Evolutionary conservation across 345 rosid genomes (phyloP), one percentile per base, ranked within the genome.

Genomic region (Eucalyptus curtisii): DNA sequence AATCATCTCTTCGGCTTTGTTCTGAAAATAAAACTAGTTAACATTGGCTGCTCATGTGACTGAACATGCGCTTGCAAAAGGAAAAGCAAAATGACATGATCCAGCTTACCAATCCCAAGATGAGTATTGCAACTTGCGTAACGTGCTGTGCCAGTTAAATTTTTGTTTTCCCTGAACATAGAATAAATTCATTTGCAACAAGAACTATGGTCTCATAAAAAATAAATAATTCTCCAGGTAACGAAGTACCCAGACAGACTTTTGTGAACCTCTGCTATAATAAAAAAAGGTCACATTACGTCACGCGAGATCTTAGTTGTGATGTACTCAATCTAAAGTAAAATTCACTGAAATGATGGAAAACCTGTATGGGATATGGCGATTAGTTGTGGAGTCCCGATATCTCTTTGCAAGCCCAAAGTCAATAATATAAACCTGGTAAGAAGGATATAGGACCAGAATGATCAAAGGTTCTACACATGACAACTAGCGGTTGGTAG

Each of bases 391-490:
- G 40, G 96, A 87, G 82, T 95, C 98, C 76, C 96, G 92, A 47
- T 94, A 95, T 94, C 96, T 91, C 92, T 95, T 95, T n/a, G 98
- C 96, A 90, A 95, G 96, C 87, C 98, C 98, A 93, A 93, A 96
- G 91, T 96, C 98, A 88, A 95, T 95, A 40, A 95, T 91, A 89
- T 94, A 93, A 85, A 95, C 98, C 96, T 95, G 92, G 47, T 40
- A 40, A 76, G 84, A 76, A 76, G 84, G 47, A 76, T 40, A 76
- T 76, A 40, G 84, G 30, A 40, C 47, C 47, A 76, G 84, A 76
- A 76, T 76, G 84, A 76, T 76, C 47, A 40, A 76, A 76, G 44
- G 81, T 76, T 10, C 42, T 40, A 76, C 42, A 76, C 47, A 40
- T 4, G 15, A 76, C 27, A 76, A 76, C 47, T 76, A 76, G 84